These are phyloP conservation scores for Apiosordaria backusii DNA, from an alignment of 495 filamentous ascomycete genomes.

Conservation along the genomic window DNA sequence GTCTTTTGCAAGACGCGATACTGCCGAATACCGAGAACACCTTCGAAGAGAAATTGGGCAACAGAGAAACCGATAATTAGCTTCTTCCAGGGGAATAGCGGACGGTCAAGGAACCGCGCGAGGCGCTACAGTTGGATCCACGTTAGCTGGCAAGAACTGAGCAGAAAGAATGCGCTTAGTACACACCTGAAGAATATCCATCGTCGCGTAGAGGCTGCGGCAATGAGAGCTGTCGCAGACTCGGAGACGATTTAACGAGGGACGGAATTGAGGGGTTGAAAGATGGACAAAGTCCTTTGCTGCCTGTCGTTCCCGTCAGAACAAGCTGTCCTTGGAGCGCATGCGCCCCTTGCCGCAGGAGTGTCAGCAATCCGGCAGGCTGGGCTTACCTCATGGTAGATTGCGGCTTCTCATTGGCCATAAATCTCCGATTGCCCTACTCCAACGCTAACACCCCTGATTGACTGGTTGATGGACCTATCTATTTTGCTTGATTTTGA, in stretches of 20 bases:
- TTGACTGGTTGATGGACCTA: background rate
- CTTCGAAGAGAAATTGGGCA: constrained; percentile 82
- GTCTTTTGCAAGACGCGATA: constrained; percentile 77
- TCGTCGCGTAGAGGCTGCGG: constrained; percentile 29
- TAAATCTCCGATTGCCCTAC: background rate
- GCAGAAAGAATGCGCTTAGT: background rate
- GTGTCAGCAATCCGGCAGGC: background rate
- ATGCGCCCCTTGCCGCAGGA: background rate
- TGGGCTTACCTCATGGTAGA: constrained; percentile 8
- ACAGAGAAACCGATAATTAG: constrained; percentile 91
- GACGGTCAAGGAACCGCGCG: constrained; percentile 80
- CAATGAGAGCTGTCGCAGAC: constrained; percentile 17
- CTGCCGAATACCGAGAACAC: constrained; percentile 79
- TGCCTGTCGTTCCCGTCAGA: constrained; percentile 4
- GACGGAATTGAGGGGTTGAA: constrained; percentile 19
- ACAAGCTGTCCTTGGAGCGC: constrained; percentile 21
- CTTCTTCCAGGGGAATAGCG: constrained; percentile 94
- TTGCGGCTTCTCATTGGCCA: constrained; percentile 8
- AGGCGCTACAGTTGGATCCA: constrained; percentile 59
- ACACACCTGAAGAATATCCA: constrained; percentile 53
- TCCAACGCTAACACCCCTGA: background rate
- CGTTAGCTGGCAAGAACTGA: constrained; percentile 6
- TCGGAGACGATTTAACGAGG: constrained; percentile 14
- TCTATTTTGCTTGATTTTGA: background rate
- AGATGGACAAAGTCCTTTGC: constrained; percentile 5